Conservation (phyloP, 441 rosid species). For the Pelargonium citronellum region DNA sequence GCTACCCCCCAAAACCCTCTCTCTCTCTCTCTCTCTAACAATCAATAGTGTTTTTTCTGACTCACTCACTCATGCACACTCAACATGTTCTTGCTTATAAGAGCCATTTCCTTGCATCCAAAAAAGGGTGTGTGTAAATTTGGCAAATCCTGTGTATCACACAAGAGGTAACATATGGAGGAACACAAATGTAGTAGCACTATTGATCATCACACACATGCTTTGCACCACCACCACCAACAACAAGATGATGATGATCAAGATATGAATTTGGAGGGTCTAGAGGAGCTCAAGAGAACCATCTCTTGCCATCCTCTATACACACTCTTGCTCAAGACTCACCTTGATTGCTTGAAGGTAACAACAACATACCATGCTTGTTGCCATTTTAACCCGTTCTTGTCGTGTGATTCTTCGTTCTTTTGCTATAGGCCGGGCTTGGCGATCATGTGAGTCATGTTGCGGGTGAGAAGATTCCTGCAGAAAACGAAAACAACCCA, state of each 20-base stretch:
- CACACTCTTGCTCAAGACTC: constrained; percentile 35
- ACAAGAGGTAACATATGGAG: background rate
- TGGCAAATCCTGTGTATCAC: background rate
- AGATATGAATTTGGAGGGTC: background rate
- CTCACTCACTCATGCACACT: background rate
- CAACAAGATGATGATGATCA: constrained; percentile 18
- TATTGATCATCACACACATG: constrained; percentile 22
- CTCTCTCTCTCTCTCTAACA: too few species aligned
- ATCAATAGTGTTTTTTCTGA: constrained; percentile 22
- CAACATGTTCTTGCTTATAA: too few species aligned
- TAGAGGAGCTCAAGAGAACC: constrained; percentile 33
- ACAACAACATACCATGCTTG: background rate
- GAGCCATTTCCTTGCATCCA: background rate
- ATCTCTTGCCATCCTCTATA: constrained; percentile 49
- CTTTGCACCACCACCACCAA: constrained; percentile 17
- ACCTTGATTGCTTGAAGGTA: constrained; percentile 48
- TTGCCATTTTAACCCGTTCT: too few species aligned
- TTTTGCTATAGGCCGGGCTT: background rate
- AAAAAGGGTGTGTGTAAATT: background rate
- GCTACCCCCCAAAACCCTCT: too few species aligned
- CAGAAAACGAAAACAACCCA: background rate
- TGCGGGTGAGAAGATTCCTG: background rate
- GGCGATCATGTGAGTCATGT: background rate
- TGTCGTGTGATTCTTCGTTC: too few species aligned
- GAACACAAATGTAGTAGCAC: too few species aligned